Conservation (phyloP, 2,329 filamentous ascomycete species). For the Neonectria neomacrospora region DNA sequence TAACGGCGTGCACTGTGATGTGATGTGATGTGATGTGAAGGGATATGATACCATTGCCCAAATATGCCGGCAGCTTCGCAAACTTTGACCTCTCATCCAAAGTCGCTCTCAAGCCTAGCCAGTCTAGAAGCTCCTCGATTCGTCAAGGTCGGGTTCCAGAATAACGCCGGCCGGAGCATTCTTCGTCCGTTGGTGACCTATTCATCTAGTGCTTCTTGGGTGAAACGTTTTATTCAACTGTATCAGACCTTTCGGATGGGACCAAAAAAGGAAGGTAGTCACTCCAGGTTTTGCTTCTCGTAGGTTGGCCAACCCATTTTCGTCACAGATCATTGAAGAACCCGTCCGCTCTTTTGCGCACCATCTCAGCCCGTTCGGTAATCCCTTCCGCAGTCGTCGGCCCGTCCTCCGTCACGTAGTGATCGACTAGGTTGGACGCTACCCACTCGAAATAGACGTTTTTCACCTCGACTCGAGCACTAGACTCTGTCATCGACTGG, state of each 20-base stretch:
- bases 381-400: slow-evolving; percentile 55
- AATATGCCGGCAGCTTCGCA: background rate
- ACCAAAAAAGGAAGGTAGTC: background rate
- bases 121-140: background rate
- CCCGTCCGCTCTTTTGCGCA: slow-evolving; percentile 51
- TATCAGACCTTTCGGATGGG: background rate
- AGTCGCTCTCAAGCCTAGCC: background rate
- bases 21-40: too few relatives aligned
- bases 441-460: slow-evolving; percentile 73
- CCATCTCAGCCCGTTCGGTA: slow-evolving; percentile 49
- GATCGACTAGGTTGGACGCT: slow-evolving; percentile 59
- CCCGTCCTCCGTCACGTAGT: slow-evolving; percentile 66
- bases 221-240: background rate
- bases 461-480: slow-evolving; percentile 48
- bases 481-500: background rate
- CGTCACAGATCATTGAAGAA: slow-evolving; percentile 56
- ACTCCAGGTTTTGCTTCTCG: background rate
- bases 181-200: background rate
- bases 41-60: background rate
- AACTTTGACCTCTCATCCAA: background rate
- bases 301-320: background rate
- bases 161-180: background rate
- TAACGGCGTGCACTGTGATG: background rate
- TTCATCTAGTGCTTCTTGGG: background rate
- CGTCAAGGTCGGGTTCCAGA: background rate